Percentiles rank a stretch among this genome's conserved stretches.
phyloP scores from a whole-genome alignment of 768 basidiomycete species.

The Podaxis sp. region DNA sequence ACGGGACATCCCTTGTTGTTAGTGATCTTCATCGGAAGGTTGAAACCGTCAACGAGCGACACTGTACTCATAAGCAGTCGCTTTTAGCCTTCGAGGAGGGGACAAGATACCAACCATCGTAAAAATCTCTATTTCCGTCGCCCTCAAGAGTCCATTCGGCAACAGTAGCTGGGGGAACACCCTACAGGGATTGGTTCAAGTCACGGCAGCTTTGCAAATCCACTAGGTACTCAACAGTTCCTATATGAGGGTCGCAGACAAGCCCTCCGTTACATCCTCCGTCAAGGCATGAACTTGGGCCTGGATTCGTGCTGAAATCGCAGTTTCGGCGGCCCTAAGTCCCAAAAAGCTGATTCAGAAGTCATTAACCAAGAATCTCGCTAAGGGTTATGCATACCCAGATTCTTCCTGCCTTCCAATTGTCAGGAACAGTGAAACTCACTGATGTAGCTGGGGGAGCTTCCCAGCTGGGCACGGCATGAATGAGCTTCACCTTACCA shows the following conservation, averaged over 20 bases:
- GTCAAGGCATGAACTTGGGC: not conserved
- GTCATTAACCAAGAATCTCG: constrained; percentile 50
- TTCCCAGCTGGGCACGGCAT: constrained; percentile 33
- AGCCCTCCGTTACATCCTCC: constrained; percentile 57
- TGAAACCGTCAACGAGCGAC: constrained; percentile 60
- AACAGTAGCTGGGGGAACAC: constrained; percentile 63
- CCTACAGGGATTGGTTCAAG: constrained; percentile 19
- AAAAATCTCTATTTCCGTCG: constrained; percentile 44
- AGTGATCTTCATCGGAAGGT: constrained; percentile 53
- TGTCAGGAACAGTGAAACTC: constrained; percentile 54
- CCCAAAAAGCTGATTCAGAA: not conserved
- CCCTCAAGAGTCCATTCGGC: constrained; percentile 64
- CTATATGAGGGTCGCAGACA: constrained; percentile 44
- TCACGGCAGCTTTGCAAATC: too few species aligned
- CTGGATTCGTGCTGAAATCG: constrained; percentile 42
- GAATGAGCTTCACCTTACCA: too few species aligned
- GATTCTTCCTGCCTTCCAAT: constrained; percentile 64
- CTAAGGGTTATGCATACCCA: constrained; percentile 43
- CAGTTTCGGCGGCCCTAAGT: constrained; percentile 42
- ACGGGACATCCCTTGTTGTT: constrained; percentile 48
- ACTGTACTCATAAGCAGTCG: constrained; percentile 31
- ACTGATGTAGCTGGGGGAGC: constrained; percentile 36
- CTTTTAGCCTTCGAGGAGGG: not conserved
- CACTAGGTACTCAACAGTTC: constrained; percentile 34
- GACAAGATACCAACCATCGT: constrained; percentile 45